phyloP scores from a whole-genome alignment of 2,329 filamentous ascomycete genomes.

The Trichothecium sympodiale region DNA sequence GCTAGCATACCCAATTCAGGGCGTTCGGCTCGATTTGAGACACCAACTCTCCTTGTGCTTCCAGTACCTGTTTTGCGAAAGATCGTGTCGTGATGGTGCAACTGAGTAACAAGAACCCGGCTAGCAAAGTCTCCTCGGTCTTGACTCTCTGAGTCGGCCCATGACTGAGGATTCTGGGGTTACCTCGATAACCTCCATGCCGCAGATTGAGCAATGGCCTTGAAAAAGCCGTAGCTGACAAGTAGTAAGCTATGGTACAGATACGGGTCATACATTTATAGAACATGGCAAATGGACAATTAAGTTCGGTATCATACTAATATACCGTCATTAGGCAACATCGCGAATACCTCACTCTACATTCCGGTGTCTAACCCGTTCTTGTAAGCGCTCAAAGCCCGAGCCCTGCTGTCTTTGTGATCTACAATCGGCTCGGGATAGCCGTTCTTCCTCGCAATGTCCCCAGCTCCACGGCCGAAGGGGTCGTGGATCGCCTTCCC shows the following conservation, averaged over 20 bases:
- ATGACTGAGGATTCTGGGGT: conserved; percentile 43
- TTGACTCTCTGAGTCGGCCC: conserved; percentile 20
- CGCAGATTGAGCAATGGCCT: conserved; percentile 46
- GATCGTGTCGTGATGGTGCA: background rate
- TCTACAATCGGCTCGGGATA: conserved; percentile 69
- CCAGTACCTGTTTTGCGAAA: background rate
- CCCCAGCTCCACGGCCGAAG: conserved; percentile 52
- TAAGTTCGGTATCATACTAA: conserved; percentile 1
- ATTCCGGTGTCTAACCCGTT: conserved; percentile 21
- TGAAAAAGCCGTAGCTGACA: conserved; percentile 48
- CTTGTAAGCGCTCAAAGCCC: conserved; percentile 62
- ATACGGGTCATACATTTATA: conserved; percentile 50
- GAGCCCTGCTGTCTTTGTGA: conserved; percentile 57
- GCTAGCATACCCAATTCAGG: conserved; percentile 34
- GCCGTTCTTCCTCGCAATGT: conserved; percentile 49
- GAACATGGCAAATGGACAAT: conserved; percentile 4
- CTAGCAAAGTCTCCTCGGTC: conserved; percentile 46
- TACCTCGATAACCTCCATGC: conserved; percentile 46
- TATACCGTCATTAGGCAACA: too few species aligned
- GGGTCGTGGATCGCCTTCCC: conserved; percentile 72
- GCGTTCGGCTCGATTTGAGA: conserved; percentile 35
- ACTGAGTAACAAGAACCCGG: conserved; percentile 22
- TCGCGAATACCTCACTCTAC: too few species aligned
- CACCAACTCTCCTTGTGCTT: background rate
- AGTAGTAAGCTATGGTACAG: conserved; percentile 50